Conservation (phyloP, 2,329 filamentous ascomycete species). For the Fusarium chuoi region DNA sequence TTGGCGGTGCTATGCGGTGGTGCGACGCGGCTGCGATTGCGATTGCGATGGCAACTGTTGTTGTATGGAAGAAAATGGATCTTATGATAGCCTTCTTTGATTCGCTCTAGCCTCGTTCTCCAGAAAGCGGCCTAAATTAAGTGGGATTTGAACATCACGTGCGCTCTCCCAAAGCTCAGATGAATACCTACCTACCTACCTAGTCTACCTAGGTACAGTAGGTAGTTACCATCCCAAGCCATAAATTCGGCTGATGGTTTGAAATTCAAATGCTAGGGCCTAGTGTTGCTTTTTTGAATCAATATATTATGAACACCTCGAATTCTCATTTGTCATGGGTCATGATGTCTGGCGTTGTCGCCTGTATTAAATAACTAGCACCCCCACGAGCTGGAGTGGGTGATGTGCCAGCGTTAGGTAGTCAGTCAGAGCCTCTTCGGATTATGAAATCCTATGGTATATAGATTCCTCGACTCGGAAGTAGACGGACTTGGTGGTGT, state of each 20-base stretch:
- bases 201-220: too few relatives aligned
- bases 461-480: neutral
- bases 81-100: constrained; percentile 14
- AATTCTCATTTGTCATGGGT: neutral
- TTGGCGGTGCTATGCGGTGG: neutral
- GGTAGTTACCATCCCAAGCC: neutral
- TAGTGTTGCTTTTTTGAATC: neutral
- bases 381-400: neutral
- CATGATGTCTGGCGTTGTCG: neutral
- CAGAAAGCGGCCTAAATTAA: neutral
- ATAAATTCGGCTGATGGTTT: neutral
- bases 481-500: neutral
- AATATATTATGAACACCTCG: neutral
- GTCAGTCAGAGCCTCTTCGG: neutral
- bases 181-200: neutral
- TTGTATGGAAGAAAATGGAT: constrained; percentile 31
- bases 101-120: constrained; percentile 30
- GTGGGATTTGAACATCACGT: neutral
- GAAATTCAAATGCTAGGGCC: neutral
- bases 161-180: neutral
- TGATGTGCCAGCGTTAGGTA: neutral
- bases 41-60: constrained; percentile 9
- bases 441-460: neutral
- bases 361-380: neutral
- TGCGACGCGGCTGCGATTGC: constrained; percentile 9